Evolutionary conservation across 768 basidiomycete genomes (phyloP).

Genomic region (Terana coerulea): DNA sequence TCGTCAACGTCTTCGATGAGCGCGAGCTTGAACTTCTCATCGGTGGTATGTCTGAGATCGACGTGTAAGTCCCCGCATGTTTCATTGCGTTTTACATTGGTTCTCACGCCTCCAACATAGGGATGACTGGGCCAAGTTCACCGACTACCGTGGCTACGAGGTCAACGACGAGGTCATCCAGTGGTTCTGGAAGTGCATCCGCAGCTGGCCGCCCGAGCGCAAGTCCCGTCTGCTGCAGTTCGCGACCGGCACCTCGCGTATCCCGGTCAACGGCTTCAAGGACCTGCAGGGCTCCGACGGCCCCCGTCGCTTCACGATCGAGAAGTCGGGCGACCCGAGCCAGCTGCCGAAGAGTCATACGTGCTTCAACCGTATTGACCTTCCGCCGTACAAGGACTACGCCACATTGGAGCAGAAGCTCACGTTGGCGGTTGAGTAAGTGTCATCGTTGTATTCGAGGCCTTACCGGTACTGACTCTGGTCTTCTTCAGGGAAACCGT

Average conservation of each 20-base stretch:
- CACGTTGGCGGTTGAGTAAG: constrained; percentile 90
- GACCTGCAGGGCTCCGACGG: constrained; percentile 98
- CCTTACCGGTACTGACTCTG: neutral
- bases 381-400: constrained; percentile 98
- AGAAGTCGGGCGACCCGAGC: constrained; percentile 95
- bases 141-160: constrained; percentile 96
- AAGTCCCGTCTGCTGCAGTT: constrained; percentile 96
- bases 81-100: neutral
- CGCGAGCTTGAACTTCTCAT: constrained; percentile 95
- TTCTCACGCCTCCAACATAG: constrained; percentile 32
- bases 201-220: constrained; percentile 96
- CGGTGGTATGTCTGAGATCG: constrained; percentile 99
- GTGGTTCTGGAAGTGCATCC: constrained; percentile 99
- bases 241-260: constrained; percentile 94
- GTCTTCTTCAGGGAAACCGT: constrained; percentile 70
- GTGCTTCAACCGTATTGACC: constrained; percentile 95
- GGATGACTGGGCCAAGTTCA: constrained; percentile 99
- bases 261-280: constrained; percentile 98
- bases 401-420: constrained; percentile 93
- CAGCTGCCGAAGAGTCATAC: constrained; percentile 96
- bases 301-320: constrained; percentile 95
- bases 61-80: constrained; percentile 79
- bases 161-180: constrained; percentile 95
- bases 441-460: constrained; percentile 23
- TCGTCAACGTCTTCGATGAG: constrained; percentile 98